Evolutionary conservation across 768 basidiomycete species (phyloP), one percentile per base, ranked within the genome.

Genomic region (Rhizopogon sp.): DNA sequence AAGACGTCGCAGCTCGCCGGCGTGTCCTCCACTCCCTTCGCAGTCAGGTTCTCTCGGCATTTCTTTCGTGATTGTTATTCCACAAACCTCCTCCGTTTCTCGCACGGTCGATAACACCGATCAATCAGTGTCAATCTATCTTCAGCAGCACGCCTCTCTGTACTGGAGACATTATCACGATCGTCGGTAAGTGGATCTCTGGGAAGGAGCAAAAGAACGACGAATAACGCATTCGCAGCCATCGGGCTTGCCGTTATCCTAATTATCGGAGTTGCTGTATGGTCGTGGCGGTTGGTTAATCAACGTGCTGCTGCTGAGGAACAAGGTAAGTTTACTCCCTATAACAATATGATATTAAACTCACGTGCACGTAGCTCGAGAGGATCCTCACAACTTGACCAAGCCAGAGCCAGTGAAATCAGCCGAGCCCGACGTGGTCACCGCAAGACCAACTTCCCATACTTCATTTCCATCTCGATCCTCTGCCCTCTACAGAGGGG

Each of bases 111-210:
- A 33, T n/a, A 17, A 53, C 13, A 11, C 13, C n/a, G 17, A 14
- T n/a, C 40, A 39, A 14, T n/a, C 40, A 39, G 10, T 67, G 67
- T 44, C 47, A 37, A 16, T 54, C 58, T 13, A 56, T 62, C 37
- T 50, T 55, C 1, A 1, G 58, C 35, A 16, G 50, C 0, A 56
- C 50, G 16, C 56, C 49, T 2, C 58, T 69, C 3, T 66, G 67
- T 14, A 14, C 66, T 3, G 67, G 67, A 0, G 62, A 66, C 52
- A 10, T 66, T 17, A 29, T 66, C 39, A 58, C 54, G 3, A 62
- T 69, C 39, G 2, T 66, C 7, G 67, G 67, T 62, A 33, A 2
- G 64, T 55, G 5, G 9, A 35, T 22, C 14, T 35, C 33, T 16
- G 8, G 13, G 20, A 35, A 35, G 20, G 5, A 9, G 29, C 22